Conservation (phyloP, 176 grass and related monocot species). For the Guadua angustifolia region DNA sequence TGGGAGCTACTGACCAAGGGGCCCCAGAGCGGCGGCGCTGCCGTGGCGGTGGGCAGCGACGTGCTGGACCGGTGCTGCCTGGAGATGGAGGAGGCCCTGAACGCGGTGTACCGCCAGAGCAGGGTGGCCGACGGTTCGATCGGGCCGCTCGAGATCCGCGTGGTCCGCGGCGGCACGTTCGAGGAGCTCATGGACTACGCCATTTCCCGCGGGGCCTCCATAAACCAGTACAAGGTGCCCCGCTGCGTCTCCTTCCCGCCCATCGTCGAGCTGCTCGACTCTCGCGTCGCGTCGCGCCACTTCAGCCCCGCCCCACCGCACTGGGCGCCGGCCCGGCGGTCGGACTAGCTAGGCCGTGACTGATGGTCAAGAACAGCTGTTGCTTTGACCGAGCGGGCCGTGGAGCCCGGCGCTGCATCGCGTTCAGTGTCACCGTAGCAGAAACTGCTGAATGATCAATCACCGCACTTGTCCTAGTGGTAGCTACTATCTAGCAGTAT, state of each 20-base stretch:
- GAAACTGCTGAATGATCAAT: neutral
- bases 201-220: slow-evolving; percentile 68
- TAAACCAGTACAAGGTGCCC: slow-evolving; percentile 85
- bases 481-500: slow-evolving; percentile 5
- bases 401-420: neutral
- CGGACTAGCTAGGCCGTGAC: neutral
- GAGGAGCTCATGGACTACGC: slow-evolving; percentile 84
- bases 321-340: slow-evolving; percentile 29
- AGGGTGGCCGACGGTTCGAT: slow-evolving; percentile 61
- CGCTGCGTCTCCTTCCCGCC: slow-evolving; percentile 69
- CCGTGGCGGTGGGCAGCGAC: neutral
- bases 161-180: slow-evolving; percentile 64
- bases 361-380: neutral
- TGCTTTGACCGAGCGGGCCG: neutral
- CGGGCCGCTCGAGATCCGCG: slow-evolving; percentile 69
- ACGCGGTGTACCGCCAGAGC: slow-evolving; percentile 62
- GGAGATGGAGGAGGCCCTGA: slow-evolving; percentile 68
- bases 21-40: neutral
- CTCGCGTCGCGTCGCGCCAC: slow-evolving; percentile 62
- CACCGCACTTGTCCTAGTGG: neutral
- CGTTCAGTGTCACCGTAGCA: neutral
- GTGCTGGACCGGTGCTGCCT: slow-evolving; percentile 60
- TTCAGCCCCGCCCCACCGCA: slow-evolving; percentile 57
- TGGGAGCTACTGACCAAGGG: slow-evolving; percentile 61
- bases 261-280: slow-evolving; percentile 71